Evolutionary conservation across 2,329 filamentous ascomycete genomes (phyloP), one percentile per base, ranked within the genome.

Genomic region (Zalaria sp.): DNA sequence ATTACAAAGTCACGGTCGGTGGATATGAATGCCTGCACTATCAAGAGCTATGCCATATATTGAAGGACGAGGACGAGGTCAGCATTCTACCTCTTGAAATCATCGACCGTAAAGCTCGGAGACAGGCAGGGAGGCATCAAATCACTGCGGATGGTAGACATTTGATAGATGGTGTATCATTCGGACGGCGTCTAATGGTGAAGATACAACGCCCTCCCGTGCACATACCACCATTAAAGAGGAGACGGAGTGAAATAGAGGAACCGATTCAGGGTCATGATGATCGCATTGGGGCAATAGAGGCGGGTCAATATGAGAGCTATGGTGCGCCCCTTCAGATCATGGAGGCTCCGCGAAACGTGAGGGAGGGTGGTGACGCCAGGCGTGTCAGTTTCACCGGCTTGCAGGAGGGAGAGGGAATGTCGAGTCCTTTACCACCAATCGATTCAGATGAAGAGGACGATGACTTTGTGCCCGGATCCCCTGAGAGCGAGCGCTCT

Each of bases 11-110:
- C 27, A 83, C 93, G 60, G 70, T 94, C 3, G 66, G 62, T 11
- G 77, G 74, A 37, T 95, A 84, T 50, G 89, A 96, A 62, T 91
- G 85, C 52, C 63, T 95, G 43, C 89, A 95, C 63, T 96, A 85
- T 53, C 81, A 85, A 57, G 69, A 73, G 18, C 72, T 93, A 4
- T 67, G 69, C 9, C 71, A 72, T 36, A 67, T 91, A 6, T 66
- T 94, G 44, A 81, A 83, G 50, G 80, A 89, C 40, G 86, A 91
- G 42, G 88, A 95, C 53, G 77, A 88, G 58, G 75, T 95, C 43
- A 88, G 83, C 39, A 87, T 95, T 49, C 81, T 86, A 39, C 79
- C 85, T 7, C 73, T 95, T 32, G 71, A 81, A 42, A 78, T 75
- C 25, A 74, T 79, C 35, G 89, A 96, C 57, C 62, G 91, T 5